Base-by-base conservation (phyloP, 202 grass and related monocot species). In the Setaria italica region DNA sequence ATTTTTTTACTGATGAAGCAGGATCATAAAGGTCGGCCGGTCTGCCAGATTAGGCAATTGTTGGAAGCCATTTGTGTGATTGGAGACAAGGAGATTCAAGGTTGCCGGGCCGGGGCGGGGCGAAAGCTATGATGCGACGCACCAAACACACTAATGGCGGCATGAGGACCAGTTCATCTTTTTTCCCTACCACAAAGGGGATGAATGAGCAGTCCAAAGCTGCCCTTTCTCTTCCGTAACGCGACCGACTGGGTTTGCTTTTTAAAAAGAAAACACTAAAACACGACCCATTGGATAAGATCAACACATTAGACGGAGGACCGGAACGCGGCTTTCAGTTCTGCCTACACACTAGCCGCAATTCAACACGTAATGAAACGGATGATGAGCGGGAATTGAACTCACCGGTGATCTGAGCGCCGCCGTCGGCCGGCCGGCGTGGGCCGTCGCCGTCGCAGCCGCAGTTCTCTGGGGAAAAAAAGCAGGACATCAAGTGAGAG, bases 391-490 rank as follows among this genome's bases (percentile, higher is more conserved):
- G 41, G 14, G 21, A 17, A 16, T 5, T 9, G 14, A 9, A 11
- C 76, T 87, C 39, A 91, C 89, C 89, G 51, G 76, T 15, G 55
- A 58, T 46, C 2, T 37, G 54, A 7, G 0, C 72, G 20, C 58
- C 69, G 58, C 34, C 33, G 16, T 56, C 72, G 4, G 9, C 15
- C 72, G 72, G 16, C 50, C 50, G 32, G 72, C 72, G 72, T n/a
- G 72, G 84, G 56, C 47, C 74, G n/a, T 48, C 34, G 39, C 42
- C 67, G 20, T 85, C 56, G 25, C 80, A 67, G 69, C 85, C 84
- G 56, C 74, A 89, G 77, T 48, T 84, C 59, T 89, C 95, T 98
- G 74, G 45, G 48, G 72, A 55, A 43, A 77, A 16, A 35, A 66
- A 50, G 3, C 3, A 56, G 29, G 41, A 32, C n/a, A 62, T 2